These are phyloP conservation scores for Stellera chamaejasme DNA, from an alignment of 345 rosid species.

Conservation along the genomic window DNA sequence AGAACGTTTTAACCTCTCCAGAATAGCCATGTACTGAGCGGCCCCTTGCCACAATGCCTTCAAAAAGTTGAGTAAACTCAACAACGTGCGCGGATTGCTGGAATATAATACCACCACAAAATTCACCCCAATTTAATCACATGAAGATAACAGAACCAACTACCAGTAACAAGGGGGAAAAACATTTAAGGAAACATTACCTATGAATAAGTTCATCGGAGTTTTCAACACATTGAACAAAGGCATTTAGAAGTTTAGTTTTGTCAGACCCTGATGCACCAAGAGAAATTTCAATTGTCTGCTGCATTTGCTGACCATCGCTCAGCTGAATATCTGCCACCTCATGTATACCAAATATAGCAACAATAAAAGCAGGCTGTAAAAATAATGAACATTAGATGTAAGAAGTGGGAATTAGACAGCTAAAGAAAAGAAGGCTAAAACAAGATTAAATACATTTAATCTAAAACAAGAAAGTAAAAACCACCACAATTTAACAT, in stretches of 20 bases:
- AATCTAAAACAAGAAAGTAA: no score
- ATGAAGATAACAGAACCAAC: conserved; percentile 13
- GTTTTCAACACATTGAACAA: conserved; percentile 44
- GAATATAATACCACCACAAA: conserved; percentile 9
- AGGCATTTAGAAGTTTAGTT: conserved; percentile 37
- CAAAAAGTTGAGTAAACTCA: conserved; percentile 53
- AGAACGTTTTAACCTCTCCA: conserved; percentile 49
- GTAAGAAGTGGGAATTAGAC: no score
- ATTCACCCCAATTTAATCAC: conserved; percentile 11
- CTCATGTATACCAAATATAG: conserved; percentile 39
- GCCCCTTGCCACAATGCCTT: conserved; percentile 96
- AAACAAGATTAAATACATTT: no score
- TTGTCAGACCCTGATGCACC: conserved; percentile 24
- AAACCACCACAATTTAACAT: no score
- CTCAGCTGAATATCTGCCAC: conserved; percentile 22
- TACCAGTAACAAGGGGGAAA: neutral
- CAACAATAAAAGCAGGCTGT: conserved; percentile 83
- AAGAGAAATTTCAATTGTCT: conserved; percentile 27
- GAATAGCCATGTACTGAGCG: conserved; percentile 41
- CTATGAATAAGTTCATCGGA: conserved; percentile 57
- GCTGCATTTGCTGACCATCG: conserved; percentile 24
- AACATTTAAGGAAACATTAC: conserved; percentile 25
- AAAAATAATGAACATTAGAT: conserved; percentile 13
- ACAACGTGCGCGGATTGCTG: conserved; percentile 58
- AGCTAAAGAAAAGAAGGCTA: no score